These are phyloP conservation scores for Fusarium globosum DNA, from an alignment of 2,329 filamentous ascomycete genomes.

Conservation along the genomic window DNA sequence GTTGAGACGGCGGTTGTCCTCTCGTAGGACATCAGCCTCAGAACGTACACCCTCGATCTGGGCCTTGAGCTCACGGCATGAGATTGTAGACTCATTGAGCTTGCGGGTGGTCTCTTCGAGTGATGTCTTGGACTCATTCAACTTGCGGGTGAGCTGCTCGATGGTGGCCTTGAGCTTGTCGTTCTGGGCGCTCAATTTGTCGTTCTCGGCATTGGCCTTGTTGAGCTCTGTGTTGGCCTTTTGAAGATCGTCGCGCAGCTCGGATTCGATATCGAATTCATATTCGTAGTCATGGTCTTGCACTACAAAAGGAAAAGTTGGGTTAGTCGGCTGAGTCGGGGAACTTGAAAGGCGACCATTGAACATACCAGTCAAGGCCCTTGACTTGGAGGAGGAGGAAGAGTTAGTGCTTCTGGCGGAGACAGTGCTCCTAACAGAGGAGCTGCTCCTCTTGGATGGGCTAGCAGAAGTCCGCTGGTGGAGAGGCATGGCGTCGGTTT, in stretches of 20 bases:
- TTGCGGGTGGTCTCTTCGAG: constrained; percentile 34
- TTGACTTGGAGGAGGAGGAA: constrained; percentile 29
- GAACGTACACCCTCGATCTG: constrained; percentile 42
- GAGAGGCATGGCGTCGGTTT: constrained; percentile 44
- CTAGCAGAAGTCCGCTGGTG: constrained; percentile 45
- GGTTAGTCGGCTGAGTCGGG: constrained; percentile 29
- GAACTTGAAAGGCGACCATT: constrained; percentile 20
- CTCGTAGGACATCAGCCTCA: constrained; percentile 43
- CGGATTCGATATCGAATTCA: constrained; percentile 39
- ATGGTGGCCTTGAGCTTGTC: constrained; percentile 45
- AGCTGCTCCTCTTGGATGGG: constrained; percentile 43
- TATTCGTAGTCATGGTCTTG: constrained; percentile 42
- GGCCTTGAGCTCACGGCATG: constrained; percentile 43
- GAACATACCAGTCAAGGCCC: constrained; percentile 41
- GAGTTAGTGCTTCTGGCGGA: constrained; percentile 27
- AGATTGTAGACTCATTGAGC: constrained; percentile 32
- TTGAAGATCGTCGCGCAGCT: constrained; percentile 44
- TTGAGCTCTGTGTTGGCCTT: constrained; percentile 46
- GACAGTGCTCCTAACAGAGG: constrained; percentile 38
- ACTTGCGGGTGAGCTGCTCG: constrained; percentile 46
- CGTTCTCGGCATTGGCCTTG: constrained; percentile 44
- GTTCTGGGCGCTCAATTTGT: constrained; percentile 44
- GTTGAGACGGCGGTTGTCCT: constrained; percentile 44
- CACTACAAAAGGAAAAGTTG: constrained; percentile 19
- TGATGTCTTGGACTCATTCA: constrained; percentile 43